Conservation (phyloP, 163 green algal species). For the Smithsoniella earleae region DNA sequence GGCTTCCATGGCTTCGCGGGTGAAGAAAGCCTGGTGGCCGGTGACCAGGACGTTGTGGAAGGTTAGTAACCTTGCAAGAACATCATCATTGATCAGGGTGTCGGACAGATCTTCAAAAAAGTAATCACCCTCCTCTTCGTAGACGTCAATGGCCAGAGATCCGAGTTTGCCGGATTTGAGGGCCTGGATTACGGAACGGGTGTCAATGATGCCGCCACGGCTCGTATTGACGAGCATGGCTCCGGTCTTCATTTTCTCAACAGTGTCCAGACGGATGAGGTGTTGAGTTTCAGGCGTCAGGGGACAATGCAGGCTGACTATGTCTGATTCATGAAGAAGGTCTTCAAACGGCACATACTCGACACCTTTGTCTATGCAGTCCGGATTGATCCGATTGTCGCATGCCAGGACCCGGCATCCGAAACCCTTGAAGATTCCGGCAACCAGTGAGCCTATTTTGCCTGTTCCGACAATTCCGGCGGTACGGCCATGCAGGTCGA, state of each 20-base stretch:
- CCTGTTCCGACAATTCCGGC: too few relatives aligned
- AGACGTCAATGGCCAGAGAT: slow-evolving; percentile 50
- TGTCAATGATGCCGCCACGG: slow-evolving; percentile 70
- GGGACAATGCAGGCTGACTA: slow-evolving; percentile 72
- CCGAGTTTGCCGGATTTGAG: slow-evolving; percentile 54
- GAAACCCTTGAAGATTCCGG: too few relatives aligned
- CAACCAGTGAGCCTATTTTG: too few relatives aligned
- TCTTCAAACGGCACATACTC: slow-evolving; percentile 55
- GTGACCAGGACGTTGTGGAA: slow-evolving; percentile 67
- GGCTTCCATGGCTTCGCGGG: slow-evolving; percentile 57
- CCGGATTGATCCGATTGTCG: too few relatives aligned
- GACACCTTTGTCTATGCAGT: slow-evolving; percentile 42
- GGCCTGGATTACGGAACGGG: slow-evolving; percentile 47
- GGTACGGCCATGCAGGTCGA: too few relatives aligned
- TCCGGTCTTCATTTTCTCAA: slow-evolving; percentile 55
- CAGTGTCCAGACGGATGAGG: slow-evolving; percentile 57
- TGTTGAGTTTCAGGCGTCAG: slow-evolving; percentile 59
- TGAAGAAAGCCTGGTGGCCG: slow-evolving; percentile 73
- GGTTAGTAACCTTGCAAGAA: slow-evolving; percentile 43
- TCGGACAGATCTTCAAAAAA: slow-evolving; percentile 63
- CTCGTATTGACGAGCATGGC: slow-evolving; percentile 71
- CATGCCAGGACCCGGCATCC: too few relatives aligned
- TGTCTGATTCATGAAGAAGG: slow-evolving; percentile 54
- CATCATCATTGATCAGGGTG: slow-evolving; percentile 39
- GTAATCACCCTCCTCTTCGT: slow-evolving; percentile 56